Evolutionary conservation across 306 rosid species (phyloP).

Genomic region (Bauhinia variegata): DNA sequence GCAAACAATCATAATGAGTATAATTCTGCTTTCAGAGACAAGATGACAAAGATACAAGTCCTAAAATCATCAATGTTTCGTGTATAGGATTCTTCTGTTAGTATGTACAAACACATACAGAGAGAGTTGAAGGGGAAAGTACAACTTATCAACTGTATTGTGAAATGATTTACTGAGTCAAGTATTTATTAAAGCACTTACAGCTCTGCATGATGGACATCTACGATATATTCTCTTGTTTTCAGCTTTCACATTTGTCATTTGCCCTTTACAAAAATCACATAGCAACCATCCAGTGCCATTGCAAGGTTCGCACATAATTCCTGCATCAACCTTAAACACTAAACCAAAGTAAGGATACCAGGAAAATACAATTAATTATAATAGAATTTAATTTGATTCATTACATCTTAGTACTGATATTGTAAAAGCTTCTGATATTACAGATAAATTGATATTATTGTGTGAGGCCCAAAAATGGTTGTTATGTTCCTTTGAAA

Average conservation of each 20-base stretch:
- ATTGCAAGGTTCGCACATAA: constrained; percentile 74
- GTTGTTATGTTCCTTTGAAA: neutral
- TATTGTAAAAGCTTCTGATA: too few relatives aligned
- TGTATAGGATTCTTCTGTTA: neutral
- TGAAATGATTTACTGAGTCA: neutral
- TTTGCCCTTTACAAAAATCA: constrained; percentile 83
- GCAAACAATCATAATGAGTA: neutral
- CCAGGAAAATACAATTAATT: neutral
- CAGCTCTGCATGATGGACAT: constrained; percentile 92
- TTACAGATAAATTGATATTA: neutral
- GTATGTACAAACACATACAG: neutral
- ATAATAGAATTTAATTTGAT: neutral
- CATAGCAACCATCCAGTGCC: constrained; percentile 86
- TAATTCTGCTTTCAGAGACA: neutral
- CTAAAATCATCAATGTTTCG: neutral
- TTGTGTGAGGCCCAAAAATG: neutral
- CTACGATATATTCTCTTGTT: constrained; percentile 80
- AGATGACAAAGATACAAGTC: neutral
- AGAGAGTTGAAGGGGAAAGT: neutral
- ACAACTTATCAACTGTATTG: neutral
- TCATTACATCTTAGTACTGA: neutral
- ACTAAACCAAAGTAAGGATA: constrained; percentile 34
- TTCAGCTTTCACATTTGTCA: constrained; percentile 71
- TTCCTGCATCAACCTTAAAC: constrained; percentile 55
- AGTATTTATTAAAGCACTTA: constrained; percentile 38